Conservation (phyloP, 2,329 filamentous ascomycete species). For the Rhinocladiella mackenziei region DNA sequence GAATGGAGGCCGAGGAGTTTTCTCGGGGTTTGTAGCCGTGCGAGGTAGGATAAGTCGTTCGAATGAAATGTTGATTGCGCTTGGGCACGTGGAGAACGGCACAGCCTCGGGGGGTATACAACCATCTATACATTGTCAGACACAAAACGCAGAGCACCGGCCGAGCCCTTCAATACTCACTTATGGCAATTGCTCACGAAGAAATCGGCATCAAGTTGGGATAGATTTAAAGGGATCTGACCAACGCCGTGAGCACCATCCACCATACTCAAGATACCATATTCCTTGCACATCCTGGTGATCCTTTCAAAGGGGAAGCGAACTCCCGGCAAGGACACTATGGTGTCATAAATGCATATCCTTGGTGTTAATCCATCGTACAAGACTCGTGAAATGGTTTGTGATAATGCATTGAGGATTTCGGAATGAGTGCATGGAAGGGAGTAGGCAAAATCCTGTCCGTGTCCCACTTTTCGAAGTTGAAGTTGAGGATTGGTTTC, state of each 20-base stretch:
- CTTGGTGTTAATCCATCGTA: constrained; percentile 59
- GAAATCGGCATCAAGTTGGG: constrained; percentile 70
- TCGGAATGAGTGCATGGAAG: constrained; percentile 69
- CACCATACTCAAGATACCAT: constrained; percentile 67
- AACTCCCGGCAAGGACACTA: constrained; percentile 74
- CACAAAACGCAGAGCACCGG: too few species aligned
- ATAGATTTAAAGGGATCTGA: constrained; percentile 68
- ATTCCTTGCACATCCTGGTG: constrained; percentile 59
- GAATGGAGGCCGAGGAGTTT: constrained; percentile 2
- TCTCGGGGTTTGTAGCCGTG: constrained; percentile 63
- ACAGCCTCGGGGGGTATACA: constrained; percentile 73
- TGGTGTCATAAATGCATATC: constrained; percentile 72
- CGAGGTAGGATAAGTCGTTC: constrained; percentile 71
- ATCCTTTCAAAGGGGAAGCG: constrained; percentile 73
- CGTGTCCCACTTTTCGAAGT: constrained; percentile 49
- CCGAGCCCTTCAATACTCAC: too few species aligned
- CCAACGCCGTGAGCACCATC: constrained; percentile 86
- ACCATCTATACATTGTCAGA: constrained; percentile 54
- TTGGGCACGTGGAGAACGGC: constrained; percentile 75
- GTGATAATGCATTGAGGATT: constrained; percentile 59
- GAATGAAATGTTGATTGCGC: constrained; percentile 71
- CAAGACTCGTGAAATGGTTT: constrained; percentile 53
- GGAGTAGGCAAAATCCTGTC: constrained; percentile 40
- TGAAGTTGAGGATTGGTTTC: constrained; percentile 57
- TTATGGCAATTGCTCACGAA: constrained; percentile 85